Conservation (phyloP, 164 flowering plant species). For the Warburgia ugandensis region DNA sequence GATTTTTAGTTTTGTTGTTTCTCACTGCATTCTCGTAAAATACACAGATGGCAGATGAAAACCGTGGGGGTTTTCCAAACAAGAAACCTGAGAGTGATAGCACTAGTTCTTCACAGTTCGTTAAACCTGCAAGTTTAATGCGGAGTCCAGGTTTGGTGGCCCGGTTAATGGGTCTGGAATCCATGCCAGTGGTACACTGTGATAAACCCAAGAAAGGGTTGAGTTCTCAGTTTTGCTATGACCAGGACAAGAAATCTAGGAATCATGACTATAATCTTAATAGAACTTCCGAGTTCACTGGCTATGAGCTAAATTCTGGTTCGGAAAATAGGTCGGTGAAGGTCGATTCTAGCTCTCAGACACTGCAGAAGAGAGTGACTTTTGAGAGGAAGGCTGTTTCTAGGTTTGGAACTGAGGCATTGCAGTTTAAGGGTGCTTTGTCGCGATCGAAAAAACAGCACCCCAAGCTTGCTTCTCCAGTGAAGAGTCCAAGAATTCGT, state of each 20-base stretch:
- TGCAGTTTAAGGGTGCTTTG: constrained; percentile 55
- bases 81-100: constrained; percentile 25
- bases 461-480: constrained; percentile 51
- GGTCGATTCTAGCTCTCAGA: constrained; percentile 64
- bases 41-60: constrained; percentile 76
- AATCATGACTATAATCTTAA: no score
- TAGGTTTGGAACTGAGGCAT: constrained; percentile 63
- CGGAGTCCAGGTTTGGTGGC: constrained; percentile 72
- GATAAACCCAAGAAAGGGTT: constrained; percentile 31
- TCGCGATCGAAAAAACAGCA: constrained; percentile 57
- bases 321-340: constrained; percentile 30
- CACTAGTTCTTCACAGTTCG: neutral
- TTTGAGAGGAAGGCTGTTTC: constrained; percentile 44
- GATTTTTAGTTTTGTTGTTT: neutral
- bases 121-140: constrained; percentile 38
- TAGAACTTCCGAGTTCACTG: constrained; percentile 9
- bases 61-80: constrained; percentile 81
- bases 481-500: constrained; percentile 57
- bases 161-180: constrained; percentile 90
- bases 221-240: constrained; percentile 12
- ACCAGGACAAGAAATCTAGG: constrained; percentile 16
- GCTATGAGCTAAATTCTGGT: constrained; percentile 14
- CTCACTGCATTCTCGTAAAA: neutral
- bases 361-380: constrained; percentile 68
- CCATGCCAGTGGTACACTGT: constrained; percentile 44